Percentiles rank a stretch among this genome's conserved stretches.
Evolutionary conservation across 2,329 filamentous ascomycete species (phyloP).

Genomic region (Colletotrichum lindemuthianum): DNA sequence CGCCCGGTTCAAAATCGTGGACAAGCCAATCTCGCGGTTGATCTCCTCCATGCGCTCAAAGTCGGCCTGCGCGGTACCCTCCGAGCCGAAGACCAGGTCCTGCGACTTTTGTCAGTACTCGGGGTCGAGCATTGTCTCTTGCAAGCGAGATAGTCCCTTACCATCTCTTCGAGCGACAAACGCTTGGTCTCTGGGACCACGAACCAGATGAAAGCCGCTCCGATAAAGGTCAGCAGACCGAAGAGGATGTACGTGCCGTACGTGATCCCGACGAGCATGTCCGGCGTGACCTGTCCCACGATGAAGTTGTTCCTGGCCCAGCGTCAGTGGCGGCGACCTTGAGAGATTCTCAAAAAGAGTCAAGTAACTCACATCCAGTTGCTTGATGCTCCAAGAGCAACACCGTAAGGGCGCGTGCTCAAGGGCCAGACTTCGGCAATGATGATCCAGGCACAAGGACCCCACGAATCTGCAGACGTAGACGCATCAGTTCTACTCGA

Average conservation of each 20-base stretch:
- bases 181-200: slow-evolving; percentile 74
- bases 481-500: background rate
- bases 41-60: slow-evolving; percentile 79
- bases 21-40: slow-evolving; percentile 74
- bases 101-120: slow-evolving; percentile 33
- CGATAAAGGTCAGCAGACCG: slow-evolving; percentile 70
- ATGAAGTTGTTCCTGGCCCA: slow-evolving; percentile 64
- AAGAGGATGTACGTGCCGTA: slow-evolving; percentile 81
- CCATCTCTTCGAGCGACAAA: slow-evolving; percentile 72
- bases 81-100: slow-evolving; percentile 74
- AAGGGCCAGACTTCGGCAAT: slow-evolving; percentile 80
- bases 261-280: slow-evolving; percentile 70
- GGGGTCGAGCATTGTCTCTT: rapidly evolving
- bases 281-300: slow-evolving; percentile 75
- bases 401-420: slow-evolving; percentile 75
- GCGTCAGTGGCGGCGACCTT: no score
- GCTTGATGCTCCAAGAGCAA: slow-evolving; percentile 72
- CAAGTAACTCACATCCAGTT: slow-evolving; percentile 66
- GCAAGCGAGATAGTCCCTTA: slow-evolving; percentile 39
- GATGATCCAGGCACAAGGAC: slow-evolving; percentile 79
- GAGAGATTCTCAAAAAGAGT: background rate
- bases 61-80: slow-evolving; percentile 74
- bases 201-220: slow-evolving; percentile 70
- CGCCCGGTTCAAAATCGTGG: slow-evolving; percentile 37
- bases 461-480: slow-evolving; percentile 68